A percentile compares a stretch with the other conserved stretches of the same genome.
phyloP scores from a whole-genome alignment of 2,329 filamentous ascomycete genomes.

The Xylaria sp. region DNA sequence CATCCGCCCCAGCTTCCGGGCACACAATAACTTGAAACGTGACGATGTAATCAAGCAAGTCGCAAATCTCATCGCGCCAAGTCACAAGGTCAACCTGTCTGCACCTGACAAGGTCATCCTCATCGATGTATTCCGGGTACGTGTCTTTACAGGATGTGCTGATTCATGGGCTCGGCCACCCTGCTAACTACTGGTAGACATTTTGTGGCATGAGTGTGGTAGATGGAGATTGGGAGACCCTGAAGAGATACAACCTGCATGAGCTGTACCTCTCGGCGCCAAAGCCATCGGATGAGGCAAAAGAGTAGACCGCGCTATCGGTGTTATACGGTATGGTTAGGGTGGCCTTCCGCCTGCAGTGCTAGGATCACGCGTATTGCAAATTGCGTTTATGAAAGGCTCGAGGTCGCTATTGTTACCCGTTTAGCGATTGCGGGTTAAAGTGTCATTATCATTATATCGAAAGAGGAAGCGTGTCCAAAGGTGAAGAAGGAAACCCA shows the following conservation, averaged over 20 bases:
- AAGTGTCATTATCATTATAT: too few species aligned
- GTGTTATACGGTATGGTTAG: not conserved
- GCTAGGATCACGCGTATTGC: not conserved
- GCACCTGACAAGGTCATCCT: conserved; percentile 78
- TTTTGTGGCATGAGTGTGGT: conserved; percentile 81
- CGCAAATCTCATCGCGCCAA: conserved; percentile 64
- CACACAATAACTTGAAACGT: conserved; percentile 69
- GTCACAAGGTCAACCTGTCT: conserved; percentile 77
- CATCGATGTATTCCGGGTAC: conserved; percentile 78
- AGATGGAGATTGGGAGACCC: conserved; percentile 69
- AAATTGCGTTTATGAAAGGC: not conserved
- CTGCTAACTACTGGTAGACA: conserved; percentile 52
- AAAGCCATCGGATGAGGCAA: conserved; percentile 20
- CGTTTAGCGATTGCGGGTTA: too few species aligned
- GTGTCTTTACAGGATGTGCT: not conserved
- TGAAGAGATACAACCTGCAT: conserved; percentile 78
- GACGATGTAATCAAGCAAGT: conserved; percentile 72
- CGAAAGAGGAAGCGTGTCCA: too few species aligned
- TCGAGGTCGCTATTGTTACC: too few species aligned
- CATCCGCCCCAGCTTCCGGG: conserved; percentile 78
- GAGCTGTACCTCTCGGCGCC: conserved; percentile 62
- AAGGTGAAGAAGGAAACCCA: too few species aligned
- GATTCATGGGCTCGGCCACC: not conserved
- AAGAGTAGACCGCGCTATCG: not conserved
- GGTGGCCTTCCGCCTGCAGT: not conserved